Conservation (phyloP, 192 early-diverging fungal genomes). For the Phlyctochytrium planicorne region DNA sequence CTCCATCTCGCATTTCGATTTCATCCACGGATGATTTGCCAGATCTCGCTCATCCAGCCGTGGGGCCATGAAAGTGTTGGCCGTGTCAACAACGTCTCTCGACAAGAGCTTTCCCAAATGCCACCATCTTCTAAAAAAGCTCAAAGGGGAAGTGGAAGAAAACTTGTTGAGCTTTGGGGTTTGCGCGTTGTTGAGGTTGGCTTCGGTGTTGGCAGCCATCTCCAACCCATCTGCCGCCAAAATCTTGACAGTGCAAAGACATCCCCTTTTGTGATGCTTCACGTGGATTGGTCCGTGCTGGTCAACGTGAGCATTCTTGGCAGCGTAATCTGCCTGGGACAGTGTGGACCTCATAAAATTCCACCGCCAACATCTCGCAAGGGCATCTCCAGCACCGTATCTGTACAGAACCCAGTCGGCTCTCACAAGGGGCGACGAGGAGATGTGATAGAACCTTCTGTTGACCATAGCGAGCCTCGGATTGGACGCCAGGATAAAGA, state of each 20-base stretch:
- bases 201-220: background rate
- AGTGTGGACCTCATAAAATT: constrained; percentile 24
- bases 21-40: background rate
- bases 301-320: background rate
- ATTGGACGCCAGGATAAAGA: constrained; percentile 30
- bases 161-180: background rate
- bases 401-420: constrained; percentile 25
- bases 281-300: no score
- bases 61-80: no score
- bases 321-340: background rate
- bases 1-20: constrained; percentile 13
- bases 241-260: no score
- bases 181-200: background rate
- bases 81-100: constrained; percentile 7
- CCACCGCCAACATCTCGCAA: constrained; percentile 36
- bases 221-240: background rate
- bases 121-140: background rate
- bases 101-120: background rate
- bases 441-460: constrained; percentile 20
- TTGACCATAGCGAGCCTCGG: constrained; percentile 20
- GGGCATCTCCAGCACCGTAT: constrained; percentile 18
- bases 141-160: background rate
- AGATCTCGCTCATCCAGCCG: background rate
- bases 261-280: background rate
- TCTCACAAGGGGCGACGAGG: constrained; percentile 20